phyloP scores from a whole-genome alignment of 345 rosid species.

The Citrus hindsii region DNA sequence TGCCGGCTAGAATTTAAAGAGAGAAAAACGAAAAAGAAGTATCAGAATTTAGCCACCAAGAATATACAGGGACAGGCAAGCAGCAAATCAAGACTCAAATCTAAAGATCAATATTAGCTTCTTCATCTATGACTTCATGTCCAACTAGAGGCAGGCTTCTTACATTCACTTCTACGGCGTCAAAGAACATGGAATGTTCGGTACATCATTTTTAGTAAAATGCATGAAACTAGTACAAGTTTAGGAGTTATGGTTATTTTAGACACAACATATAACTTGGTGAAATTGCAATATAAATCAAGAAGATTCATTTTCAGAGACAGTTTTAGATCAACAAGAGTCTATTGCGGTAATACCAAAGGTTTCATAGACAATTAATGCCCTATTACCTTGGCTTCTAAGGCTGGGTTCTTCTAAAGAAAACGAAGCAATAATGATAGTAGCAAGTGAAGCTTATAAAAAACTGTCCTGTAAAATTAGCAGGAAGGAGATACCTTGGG shows the following conservation, averaged over 20 bases:
- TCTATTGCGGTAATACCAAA: neutral
- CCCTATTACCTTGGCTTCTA: neutral
- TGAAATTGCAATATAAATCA: neutral
- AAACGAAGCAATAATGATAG: neutral
- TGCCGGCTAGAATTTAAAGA: conserved; percentile 52
- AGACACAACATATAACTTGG: neutral
- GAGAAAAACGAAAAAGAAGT: neutral
- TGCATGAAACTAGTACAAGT: neutral
- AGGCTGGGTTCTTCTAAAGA: neutral
- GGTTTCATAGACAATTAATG: neutral
- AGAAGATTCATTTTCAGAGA: neutral
- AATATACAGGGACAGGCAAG: neutral
- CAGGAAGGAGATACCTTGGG: conserved; percentile 54
- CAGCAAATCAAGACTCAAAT: neutral
- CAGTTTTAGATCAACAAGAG: neutral
- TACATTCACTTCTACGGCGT: neutral
- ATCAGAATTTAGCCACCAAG: neutral
- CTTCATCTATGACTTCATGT: neutral
- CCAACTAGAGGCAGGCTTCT: neutral
- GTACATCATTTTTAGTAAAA: neutral
- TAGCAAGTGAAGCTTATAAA: neutral
- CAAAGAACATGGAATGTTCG: neutral
- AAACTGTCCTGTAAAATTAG: conserved; percentile 1
- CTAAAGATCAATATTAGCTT: conserved; percentile 7
- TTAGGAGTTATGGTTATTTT: neutral